A percentile compares a stretch with the other conserved stretches of the same genome.
Evolutionary conservation across 2,329 filamentous ascomycete species (phyloP).

Genomic region (Periconia sp.): DNA sequence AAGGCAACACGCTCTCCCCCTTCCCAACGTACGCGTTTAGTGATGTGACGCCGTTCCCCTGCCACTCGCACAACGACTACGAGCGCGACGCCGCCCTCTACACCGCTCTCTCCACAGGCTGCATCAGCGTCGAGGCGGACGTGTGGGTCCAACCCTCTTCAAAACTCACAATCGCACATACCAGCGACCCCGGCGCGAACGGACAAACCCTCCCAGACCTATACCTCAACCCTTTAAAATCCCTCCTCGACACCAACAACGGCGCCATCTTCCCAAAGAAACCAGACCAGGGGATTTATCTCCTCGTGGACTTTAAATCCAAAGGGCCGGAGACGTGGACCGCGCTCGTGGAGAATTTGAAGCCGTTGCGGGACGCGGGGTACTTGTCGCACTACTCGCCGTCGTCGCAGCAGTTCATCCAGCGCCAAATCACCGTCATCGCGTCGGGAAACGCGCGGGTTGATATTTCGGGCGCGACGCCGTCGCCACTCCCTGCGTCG

Average conservation of each 20-base stretch:
- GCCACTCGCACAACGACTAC: constrained; percentile 73
- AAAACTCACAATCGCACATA: constrained; percentile 65
- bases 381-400: constrained; percentile 49
- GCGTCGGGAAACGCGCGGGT: constrained; percentile 54
- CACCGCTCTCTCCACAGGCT: constrained; percentile 62
- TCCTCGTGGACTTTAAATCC: constrained; percentile 54
- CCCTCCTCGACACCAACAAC: constrained; percentile 5
- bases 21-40: constrained; percentile 14
- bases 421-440: constrained; percentile 51
- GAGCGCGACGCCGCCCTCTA: constrained; percentile 56
- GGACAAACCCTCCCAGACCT: constrained; percentile 61
- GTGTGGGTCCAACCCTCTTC: constrained; percentile 63
- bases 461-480: constrained; percentile 38
- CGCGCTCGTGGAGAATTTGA: constrained; percentile 39
- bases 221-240: constrained; percentile 63
- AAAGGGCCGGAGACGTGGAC: constrained; percentile 28
- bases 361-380: constrained; percentile 48
- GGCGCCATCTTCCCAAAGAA: constrained; percentile 19
- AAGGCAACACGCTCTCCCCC: constrained; percentile 11
- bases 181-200: constrained; percentile 48
- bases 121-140: constrained; percentile 68
- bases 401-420: constrained; percentile 35
- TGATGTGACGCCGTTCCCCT: constrained; percentile 56
- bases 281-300: constrained; percentile 45
- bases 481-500: constrained; percentile 50